Evolutionary conservation across 2,329 filamentous ascomycete genomes (phyloP).

Genomic region (Westerdykella aurantiaca): DNA sequence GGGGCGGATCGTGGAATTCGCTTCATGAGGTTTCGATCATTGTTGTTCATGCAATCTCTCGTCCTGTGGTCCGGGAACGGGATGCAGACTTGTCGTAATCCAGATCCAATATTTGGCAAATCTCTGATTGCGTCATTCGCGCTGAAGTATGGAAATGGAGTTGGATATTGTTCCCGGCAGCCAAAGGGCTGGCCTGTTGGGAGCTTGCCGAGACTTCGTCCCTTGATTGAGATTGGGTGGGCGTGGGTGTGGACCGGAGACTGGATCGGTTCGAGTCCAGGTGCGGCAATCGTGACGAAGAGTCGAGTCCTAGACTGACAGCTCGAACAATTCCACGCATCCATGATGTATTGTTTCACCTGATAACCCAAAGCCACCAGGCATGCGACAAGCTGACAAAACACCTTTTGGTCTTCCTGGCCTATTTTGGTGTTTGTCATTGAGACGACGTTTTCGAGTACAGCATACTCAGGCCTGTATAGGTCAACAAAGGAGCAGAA

Average conservation of each 20-base stretch:
- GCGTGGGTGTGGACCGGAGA: constrained; percentile 59
- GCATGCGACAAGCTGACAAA: constrained; percentile 66
- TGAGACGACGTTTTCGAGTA: constrained; percentile 69
- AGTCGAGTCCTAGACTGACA: constrained; percentile 61
- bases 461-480: constrained; percentile 66
- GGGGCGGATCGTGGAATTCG: constrained; percentile 54
- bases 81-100: constrained; percentile 56
- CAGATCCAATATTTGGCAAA: constrained; percentile 59
- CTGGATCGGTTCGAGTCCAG: constrained; percentile 53
- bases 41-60: constrained; percentile 11
- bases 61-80: constrained; percentile 63
- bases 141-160: constrained; percentile 56
- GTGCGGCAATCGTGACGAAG: constrained; percentile 66
- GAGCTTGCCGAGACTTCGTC: constrained; percentile 47
- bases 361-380: constrained; percentile 76
- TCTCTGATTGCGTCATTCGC: constrained; percentile 52
- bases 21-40: constrained; percentile 45
- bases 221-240: constrained; percentile 42
- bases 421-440: constrained; percentile 52
- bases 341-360: constrained; percentile 59
- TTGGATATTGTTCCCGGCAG: constrained; percentile 45
- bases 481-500: constrained; percentile 70
- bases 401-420: constrained; percentile 55
- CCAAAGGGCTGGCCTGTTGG: constrained; percentile 48
- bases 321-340: constrained; percentile 64